Evolutionary conservation across 2,329 filamentous ascomycete genomes (phyloP), one percentile per base, ranked within the genome.

Genomic region (Passalora sequoiae): DNA sequence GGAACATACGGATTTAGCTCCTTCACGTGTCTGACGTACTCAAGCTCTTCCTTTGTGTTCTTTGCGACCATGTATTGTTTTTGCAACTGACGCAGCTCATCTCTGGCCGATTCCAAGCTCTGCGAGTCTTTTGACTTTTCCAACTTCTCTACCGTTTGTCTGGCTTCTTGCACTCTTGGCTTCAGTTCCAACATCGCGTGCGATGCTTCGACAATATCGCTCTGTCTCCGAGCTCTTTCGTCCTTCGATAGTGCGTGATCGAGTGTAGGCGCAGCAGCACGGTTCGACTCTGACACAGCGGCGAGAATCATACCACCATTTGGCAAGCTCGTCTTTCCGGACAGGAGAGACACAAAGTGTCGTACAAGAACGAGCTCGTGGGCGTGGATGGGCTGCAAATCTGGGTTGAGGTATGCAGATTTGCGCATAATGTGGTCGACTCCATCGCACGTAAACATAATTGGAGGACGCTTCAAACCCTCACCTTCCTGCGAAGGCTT

Each of bases 231-330:
- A 27, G 24, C 24, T n/a, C 41, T 36, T 16, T 39, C 8, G 15
- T 55, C 51, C 12, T 38, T 43, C n/a, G 40, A 24, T n/a, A 55
- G 38, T n/a, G 43, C 29, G 12, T 38, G 32, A 37, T 53, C 43
- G 13, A 53, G 27, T 4, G 53, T 54, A n/a, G 40, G 52, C 3
- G 49, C 43, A 7, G 38, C 38, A 17, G 50, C 46, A 6, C 43
- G 44, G 68, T 94, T 94, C 61, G 80, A 86, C 50, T 76, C 75
- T 12, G 81, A 84, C 17, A 81, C 87, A 48, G 86, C 78, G 46
- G 80, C 89, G 27, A 96, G 68, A 43, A 95, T 67, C 47, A 85
- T 78, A 46, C 88, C 89, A 50, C 91, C 91, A 63, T 91, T 91
- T 39, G 77, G 69, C 25, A 82, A 65, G 0, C 64, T 46, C 4